Base-by-base conservation (phyloP, 371 early-diverging fungal species). In the Nematocida sp. region DNA sequence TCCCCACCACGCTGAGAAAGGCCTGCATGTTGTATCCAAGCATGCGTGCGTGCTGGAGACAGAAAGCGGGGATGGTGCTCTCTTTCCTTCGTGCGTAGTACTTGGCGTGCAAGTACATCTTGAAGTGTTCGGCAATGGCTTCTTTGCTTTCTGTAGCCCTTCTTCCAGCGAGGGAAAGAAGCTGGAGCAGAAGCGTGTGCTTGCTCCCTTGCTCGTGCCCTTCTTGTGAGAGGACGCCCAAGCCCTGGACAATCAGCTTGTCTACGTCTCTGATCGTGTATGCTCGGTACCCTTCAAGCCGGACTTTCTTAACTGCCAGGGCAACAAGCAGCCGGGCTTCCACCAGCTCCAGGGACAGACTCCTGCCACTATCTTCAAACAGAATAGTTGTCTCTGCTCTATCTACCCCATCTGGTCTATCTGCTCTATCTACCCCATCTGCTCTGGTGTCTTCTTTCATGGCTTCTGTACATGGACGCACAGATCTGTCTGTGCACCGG, bases 271-370 rank as follows among this genome's bases (percentile, higher is more conserved):
- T 41, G 25, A 64, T 40, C 23, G 2, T 8, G 27, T 51, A 15
- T 8, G 4, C 19, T 15, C 49, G 38, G 5, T 36, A 15, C 17
- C 40, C 25, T 29, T 64, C 65, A 21, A 50, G 31, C 19, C 37
- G 21, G 15, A 64, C 8, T 41, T 53, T 50, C 19, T n/a, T 21
- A 4, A 64, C 53, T 8, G 54, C 65, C 52, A 64, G 54, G 23
- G 46, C n/a, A 11, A 64, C 53, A 8, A 52, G 15, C 8, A 31
- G 37, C 65, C 49, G 65, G 8, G 53, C 65, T 40, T 64, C 65
- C 21, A 64, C 7, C 5, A 64, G 8, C 11, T 1, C 49, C 48
- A 36, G 17, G 63, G n/a, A 13, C n/a, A n/a, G n/a, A n/a, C n/a
- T n/a, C n/a, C n/a, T n/a, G n/a, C 1, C 32, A 5, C n/a, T 49